These are phyloP conservation scores for Fusarium acutatum DNA, from an alignment of 2,329 filamentous ascomycete genomes.

Conservation along the genomic window DNA sequence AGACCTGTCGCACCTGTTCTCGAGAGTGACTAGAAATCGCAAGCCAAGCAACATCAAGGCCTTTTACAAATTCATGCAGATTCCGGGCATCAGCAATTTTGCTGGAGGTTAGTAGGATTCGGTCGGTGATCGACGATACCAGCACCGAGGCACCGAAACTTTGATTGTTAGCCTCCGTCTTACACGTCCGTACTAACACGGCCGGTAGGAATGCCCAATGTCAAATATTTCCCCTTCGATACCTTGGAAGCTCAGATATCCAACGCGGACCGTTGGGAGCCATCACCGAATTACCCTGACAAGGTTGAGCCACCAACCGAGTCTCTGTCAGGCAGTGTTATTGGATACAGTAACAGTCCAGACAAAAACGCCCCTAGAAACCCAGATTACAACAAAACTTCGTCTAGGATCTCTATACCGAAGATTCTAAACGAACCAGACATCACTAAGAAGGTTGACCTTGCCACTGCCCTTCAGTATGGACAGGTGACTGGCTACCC, in stretches of 20 bases:
- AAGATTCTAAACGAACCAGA: constrained; percentile 69
- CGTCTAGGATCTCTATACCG: constrained; percentile 72
- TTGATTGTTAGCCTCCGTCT: background rate
- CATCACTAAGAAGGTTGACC: constrained; percentile 75
- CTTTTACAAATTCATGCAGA: constrained; percentile 85
- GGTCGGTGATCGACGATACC: background rate
- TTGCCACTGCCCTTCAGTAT: constrained; percentile 86
- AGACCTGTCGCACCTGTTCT: constrained; percentile 83
- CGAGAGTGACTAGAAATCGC: constrained; percentile 72
- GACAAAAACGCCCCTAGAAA: constrained; percentile 1
- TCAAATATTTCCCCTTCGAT: constrained; percentile 87
- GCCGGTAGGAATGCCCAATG: constrained; percentile 76
- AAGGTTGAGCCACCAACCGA: constrained; percentile 27
- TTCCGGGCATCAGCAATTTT: constrained; percentile 69
- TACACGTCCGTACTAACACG: constrained; percentile 13
- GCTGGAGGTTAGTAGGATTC: constrained; percentile 61
- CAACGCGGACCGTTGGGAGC: constrained; percentile 78
- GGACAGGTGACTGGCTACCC: constrained; percentile 84
- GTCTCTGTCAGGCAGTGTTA: background rate
- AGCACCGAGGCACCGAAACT: constrained; percentile 5
- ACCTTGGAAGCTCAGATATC: constrained; percentile 83
- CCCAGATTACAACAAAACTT: constrained; percentile 50
- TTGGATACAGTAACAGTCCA: background rate
- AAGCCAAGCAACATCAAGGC: constrained; percentile 74
- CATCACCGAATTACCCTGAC: constrained; percentile 68